Conservation (phyloP, 805 yeast genomes). For the Danielia reshetovae region DNA sequence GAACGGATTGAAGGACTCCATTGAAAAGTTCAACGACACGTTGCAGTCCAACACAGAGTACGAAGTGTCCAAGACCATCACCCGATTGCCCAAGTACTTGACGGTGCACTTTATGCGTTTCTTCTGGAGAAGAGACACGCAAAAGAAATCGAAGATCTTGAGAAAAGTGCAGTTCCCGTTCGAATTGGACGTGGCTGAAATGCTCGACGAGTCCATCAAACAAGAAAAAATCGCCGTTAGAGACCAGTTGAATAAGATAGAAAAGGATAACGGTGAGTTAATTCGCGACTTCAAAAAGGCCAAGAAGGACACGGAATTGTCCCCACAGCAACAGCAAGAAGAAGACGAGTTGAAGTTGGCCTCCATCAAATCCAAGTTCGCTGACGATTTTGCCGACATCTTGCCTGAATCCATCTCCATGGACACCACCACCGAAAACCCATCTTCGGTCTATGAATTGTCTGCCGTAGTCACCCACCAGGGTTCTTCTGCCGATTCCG, state of each 20-base stretch:
- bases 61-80: conserved; percentile 56
- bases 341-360: conserved; percentile 48
- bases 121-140: conserved; percentile 91
- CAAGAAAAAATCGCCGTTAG: conserved; percentile 64
- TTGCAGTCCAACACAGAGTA: conserved; percentile 71
- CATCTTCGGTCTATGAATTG: conserved; percentile 82
- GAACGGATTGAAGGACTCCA: conserved; percentile 66
- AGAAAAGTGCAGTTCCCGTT: conserved; percentile 95
- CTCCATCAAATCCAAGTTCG: conserved; percentile 50
- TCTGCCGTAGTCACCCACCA: conserved; percentile 84
- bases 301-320: conserved; percentile 33
- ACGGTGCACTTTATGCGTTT: conserved; percentile 92
- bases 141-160: conserved; percentile 86
- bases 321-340: conserved; percentile 53
- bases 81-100: conserved; percentile 79
- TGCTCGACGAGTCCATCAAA: conserved; percentile 76
- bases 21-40: conserved; percentile 72
- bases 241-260: conserved; percentile 72
- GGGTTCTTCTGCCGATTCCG: conserved; percentile 95
- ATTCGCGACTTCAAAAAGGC: conserved; percentile 69
- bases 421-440: conserved; percentile 62
- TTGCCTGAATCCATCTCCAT: conserved; percentile 33
- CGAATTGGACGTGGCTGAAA: conserved; percentile 81
- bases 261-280: conserved; percentile 69
- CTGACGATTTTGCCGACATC: conserved; percentile 37